Base-by-base conservation (phyloP, 2,329 filamentous ascomycete genomes). In the Sporothrix schenckii region DNA sequence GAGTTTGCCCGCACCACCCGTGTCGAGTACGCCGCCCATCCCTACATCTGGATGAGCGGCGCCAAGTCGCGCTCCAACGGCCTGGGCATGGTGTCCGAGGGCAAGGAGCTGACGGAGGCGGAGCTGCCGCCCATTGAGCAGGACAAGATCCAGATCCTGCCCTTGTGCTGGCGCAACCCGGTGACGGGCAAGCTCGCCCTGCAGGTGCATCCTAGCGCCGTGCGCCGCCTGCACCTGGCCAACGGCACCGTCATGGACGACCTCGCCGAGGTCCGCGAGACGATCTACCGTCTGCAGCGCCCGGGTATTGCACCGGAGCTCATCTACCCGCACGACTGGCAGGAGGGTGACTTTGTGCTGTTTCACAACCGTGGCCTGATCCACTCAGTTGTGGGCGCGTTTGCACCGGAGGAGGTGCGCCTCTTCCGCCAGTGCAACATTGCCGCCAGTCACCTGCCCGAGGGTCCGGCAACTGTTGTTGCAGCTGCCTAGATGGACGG, bases 371-470 rank as follows among this genome's bases (percentile, higher is more conserved):
- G 91, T 14, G 91, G 91, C 1, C 83, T 92, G 16, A 78, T 93
- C 69, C 91, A 94, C 78, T 89, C 87, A 2, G 91, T 94, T 1
- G 91, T 92, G 0, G 91, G 91, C 0, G 89, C 89, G 0, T 94
- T 94, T 79, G 84, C 85, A 4, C 86, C 89, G 56, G 86, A 91
- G 24, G 91, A 93, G 81, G 88, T 93, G 30, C 81, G 91, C 53
- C 78, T 94, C 71, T 93, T 94, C 77, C 82, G 91, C 72, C 91
- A 94, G 81, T 94, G 91, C 79, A 93, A 94, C 77, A 83, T 93
- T 78, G 91, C 91, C n/a, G 88, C 86, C 4, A 90, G 86, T 72
- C 21, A 68, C 53, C 39, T 74, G 6, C 74, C 74, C 4, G 24
- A 68, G 61, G 72, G 72, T 1, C 72, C 71, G 13, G 49, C 34